A percentile compares a stretch with the other conserved stretches of the same genome.
phyloP scores from a whole-genome alignment of 768 basidiomycete species.

The Collybiopsis luxurians region DNA sequence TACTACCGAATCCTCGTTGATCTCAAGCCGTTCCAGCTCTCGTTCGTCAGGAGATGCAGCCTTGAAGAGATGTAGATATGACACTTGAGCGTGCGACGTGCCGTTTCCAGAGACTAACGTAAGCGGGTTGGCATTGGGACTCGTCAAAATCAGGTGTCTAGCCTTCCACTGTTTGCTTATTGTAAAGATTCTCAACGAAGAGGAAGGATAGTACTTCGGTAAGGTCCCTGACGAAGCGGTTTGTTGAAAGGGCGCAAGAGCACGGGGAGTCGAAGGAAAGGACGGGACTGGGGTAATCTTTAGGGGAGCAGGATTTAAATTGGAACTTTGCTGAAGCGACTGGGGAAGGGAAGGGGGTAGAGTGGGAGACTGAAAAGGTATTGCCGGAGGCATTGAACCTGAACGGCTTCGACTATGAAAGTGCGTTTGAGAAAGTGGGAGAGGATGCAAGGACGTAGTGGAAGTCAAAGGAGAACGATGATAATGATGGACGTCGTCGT shows the following conservation, averaged over 20 bases:
- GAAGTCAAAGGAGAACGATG: constrained; percentile 27
- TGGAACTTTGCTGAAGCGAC: background rate
- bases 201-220: constrained; percentile 67
- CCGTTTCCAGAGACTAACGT: background rate
- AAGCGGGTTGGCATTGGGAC: constrained; percentile 29
- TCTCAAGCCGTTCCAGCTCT: constrained; percentile 73
- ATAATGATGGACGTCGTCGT: background rate
- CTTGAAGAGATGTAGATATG: constrained; percentile 76
- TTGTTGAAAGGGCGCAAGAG: constrained; percentile 51
- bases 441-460: constrained; percentile 21
- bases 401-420: constrained; percentile 31
- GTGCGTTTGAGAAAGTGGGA: background rate
- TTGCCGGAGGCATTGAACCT: constrained; percentile 27
- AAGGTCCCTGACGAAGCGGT: constrained; percentile 41
- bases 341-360: constrained; percentile 6
- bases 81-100: background rate
- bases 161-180: constrained; percentile 72
- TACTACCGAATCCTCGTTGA: constrained; percentile 74
- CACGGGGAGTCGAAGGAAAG: constrained; percentile 58
- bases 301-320: constrained; percentile 34
- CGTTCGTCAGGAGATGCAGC: constrained; percentile 52
- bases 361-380: constrained; percentile 10
- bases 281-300: constrained; percentile 42
- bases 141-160: constrained; percentile 59
- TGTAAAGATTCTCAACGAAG: constrained; percentile 69